Evolutionary conservation across 2,329 filamentous ascomycete species (phyloP).

Genomic region (Colletotrichum neosansevieriae): DNA sequence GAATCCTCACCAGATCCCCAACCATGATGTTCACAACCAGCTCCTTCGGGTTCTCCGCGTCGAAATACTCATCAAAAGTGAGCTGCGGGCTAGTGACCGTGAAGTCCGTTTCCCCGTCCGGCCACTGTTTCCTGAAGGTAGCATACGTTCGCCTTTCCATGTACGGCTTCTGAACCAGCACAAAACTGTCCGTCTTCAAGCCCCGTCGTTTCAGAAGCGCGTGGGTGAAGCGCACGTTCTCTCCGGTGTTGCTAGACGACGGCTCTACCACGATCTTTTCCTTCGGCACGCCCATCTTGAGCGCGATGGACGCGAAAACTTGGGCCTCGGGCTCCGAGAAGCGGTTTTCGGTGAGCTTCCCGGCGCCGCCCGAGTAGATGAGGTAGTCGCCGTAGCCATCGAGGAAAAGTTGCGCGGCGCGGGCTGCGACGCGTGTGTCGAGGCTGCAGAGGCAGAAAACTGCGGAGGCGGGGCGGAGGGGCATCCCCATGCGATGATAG

Average conservation of each 20-base stretch:
- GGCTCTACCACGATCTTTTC: slow-evolving; percentile 55
- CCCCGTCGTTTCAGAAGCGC: slow-evolving; percentile 48
- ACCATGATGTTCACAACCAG: slow-evolving; percentile 59
- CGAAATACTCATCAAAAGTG: slow-evolving; percentile 55
- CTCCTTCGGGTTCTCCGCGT: slow-evolving; percentile 55
- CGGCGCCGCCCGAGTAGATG: slow-evolving; percentile 59
- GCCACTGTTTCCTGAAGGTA: slow-evolving; percentile 62
- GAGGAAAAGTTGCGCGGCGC: slow-evolving; percentile 57
- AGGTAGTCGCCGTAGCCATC: slow-evolving; percentile 53
- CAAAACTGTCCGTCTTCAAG: slow-evolving; percentile 48
- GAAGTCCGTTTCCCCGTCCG: slow-evolving; percentile 49
- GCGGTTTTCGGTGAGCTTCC: slow-evolving; percentile 54
- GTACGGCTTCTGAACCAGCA: slow-evolving; percentile 62
- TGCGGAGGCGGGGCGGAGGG: slow-evolving; percentile 52
- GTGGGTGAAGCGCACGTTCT: slow-evolving; percentile 60
- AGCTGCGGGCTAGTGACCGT: slow-evolving; percentile 56
- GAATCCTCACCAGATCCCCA: slow-evolving; percentile 57
- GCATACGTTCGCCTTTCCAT: slow-evolving; percentile 61
- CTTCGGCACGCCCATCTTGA: slow-evolving; percentile 53
- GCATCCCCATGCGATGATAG: slow-evolving; percentile 57
- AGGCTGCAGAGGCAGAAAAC: slow-evolving; percentile 63
- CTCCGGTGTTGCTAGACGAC: slow-evolving; percentile 58
- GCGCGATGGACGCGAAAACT: slow-evolving; percentile 56
- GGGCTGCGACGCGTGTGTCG: slow-evolving; percentile 57
- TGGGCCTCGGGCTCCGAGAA: slow-evolving; percentile 57